phyloP scores from a whole-genome alignment of 2,329 filamentous ascomycete genomes.

The Fusarium newnesense region DNA sequence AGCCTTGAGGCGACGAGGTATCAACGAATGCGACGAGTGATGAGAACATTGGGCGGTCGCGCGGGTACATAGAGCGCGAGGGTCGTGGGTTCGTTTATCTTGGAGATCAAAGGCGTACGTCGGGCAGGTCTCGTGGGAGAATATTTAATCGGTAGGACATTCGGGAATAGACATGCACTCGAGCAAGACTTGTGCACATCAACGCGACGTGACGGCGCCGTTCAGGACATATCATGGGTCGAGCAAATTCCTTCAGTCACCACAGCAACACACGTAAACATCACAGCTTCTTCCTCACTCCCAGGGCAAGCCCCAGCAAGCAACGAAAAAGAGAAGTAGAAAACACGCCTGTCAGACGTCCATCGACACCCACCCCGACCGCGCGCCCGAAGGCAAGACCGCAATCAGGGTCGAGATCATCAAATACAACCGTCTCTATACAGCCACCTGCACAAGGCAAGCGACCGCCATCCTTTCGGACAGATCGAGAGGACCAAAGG shows the following conservation, averaged over 20 bases:
- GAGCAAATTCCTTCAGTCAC: fast-evolving
- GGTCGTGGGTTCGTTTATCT: neutral
- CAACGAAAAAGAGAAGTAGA: constrained; percentile 66
- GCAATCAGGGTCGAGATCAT: constrained; percentile 88
- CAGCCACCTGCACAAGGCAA: constrained; percentile 56
- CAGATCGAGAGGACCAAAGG: constrained; percentile 42
- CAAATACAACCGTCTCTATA: constrained; percentile 82
- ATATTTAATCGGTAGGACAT: neutral
- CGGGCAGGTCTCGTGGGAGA: neutral
- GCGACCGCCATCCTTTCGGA: constrained; percentile 65
- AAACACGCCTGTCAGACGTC: constrained; percentile 85
- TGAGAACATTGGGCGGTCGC: neutral
- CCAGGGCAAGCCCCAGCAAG: constrained; percentile 58
- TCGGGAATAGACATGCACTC: neutral
- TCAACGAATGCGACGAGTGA: neutral
- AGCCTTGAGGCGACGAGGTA: constrained; percentile 1
- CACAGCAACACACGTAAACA: neutral
- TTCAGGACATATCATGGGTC: fast-evolving
- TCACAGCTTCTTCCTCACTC: constrained; percentile 61
- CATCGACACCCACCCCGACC: constrained; percentile 83
- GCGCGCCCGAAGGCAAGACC: constrained; percentile 81
- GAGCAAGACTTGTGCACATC: too few species aligned
- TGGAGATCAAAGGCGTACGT: neutral
- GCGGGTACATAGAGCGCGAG: neutral
- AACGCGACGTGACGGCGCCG: fast-evolving